Evolutionary conservation across 2,329 filamentous ascomycete genomes (phyloP).

Genomic region (Nothophaeocryptopus gaeumannii): DNA sequence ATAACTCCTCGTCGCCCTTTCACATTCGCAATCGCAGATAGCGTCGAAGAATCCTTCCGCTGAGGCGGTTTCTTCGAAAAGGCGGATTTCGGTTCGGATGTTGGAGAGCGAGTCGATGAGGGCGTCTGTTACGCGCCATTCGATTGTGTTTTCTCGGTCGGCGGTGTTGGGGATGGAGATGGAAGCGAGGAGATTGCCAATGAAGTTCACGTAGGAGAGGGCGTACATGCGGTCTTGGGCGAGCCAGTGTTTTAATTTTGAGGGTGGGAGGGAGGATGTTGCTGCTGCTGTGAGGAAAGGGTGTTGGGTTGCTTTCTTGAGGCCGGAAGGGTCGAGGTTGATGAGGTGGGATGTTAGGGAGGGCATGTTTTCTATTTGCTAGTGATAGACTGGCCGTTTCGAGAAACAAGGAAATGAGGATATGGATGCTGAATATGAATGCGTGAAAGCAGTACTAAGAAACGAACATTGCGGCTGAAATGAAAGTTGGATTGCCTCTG

Average conservation of each 20-base stretch:
- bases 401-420: no score
- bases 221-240: conserved; percentile 71
- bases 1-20: conserved; percentile 43
- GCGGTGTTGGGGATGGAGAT: conserved; percentile 50
- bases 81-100: conserved; percentile 62
- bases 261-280: conserved; percentile 57
- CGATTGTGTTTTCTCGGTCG: conserved; percentile 45
- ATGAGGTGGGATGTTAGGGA: conserved; percentile 60
- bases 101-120: conserved; percentile 64
- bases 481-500: no score
- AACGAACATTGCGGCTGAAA: not conserved
- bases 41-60: conserved; percentile 42
- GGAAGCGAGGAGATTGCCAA: conserved; percentile 61
- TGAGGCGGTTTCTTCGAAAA: conserved; percentile 64
- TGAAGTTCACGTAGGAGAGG: conserved; percentile 66
- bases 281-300: conserved; percentile 66
- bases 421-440: no score
- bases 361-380: conserved; percentile 30
- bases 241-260: conserved; percentile 62
- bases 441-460: no score
- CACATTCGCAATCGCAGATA: conserved; percentile 40
- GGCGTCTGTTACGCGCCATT: conserved; percentile 59
- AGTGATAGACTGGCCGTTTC: no score
- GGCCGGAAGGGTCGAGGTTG: conserved; percentile 46
- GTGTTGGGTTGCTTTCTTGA: conserved; percentile 60